Base-by-base conservation (phyloP, 2,329 filamentous ascomycete species). In the Trichoderma sp. region DNA sequence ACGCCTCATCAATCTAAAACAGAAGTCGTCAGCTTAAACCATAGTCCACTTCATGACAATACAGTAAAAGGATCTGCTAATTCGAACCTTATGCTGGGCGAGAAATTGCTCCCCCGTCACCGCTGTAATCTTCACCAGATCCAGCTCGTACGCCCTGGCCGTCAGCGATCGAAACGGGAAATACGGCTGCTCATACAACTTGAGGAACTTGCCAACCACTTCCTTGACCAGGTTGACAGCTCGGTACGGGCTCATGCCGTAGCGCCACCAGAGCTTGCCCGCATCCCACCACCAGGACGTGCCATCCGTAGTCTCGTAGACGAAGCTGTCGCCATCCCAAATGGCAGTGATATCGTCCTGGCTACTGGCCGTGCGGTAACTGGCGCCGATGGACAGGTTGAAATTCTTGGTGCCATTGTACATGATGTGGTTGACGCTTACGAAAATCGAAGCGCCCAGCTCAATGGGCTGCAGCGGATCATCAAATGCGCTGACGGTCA, bases 401-500 rank as follows among this genome's bases (percentile, higher is more conserved):
- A 97, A 94, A 15, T 88, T 86, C 36, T 87, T 82, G 8, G 89
- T 90, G 1, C 94, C 92, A 70, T 92, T 90, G 76, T 91, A 89
- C 51, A 99, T 87, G 77, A 97, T 97, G 51, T 90, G 85, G 78
- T 98, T 99, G 57, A 92, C 88, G 63, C 91, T 81, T 58, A 98
- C 93, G 79, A 98, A 99, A 76, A 98, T 97, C 73, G 92, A 95
- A 12, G 93, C 96, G 18, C 96, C 96, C 1, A 98, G 85, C 80
- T 99, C 96, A 43, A 97, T 88, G 1, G 92, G 92, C 51, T 90
- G 84, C 0, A 83, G 74, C 2, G 90, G 84, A 76, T 95, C 86
- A 74, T 89, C 87, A 79, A 92, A 95, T 2, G 90, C 91, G 77
- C 94, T 85, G 21, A 97, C 92, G 0, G 95, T 98, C 34, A 95